Evolutionary conservation across 2,329 filamentous ascomycete species (phyloP), one percentile per base, ranked within the genome.

Genomic region (Bipolaris victoriae): DNA sequence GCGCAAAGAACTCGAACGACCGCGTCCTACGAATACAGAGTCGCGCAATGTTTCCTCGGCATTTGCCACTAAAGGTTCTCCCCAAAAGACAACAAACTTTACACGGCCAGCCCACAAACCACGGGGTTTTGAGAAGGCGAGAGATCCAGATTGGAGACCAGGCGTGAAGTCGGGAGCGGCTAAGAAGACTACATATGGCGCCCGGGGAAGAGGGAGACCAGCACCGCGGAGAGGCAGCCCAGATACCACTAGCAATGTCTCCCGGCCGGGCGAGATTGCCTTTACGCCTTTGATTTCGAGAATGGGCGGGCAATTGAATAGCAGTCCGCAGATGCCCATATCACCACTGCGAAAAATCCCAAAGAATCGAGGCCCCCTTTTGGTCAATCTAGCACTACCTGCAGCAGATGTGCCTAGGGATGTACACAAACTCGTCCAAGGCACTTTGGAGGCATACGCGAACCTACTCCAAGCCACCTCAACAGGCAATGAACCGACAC

Each of bases 101-200:
- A 68, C 69, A 16, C 69, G 68, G 7, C 61, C 62, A 0, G 61
- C 67, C 20, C 52, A 65, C 48, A 72, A 69, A 55, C 74, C 72
- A 26, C 65, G 70, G 33, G 68, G 70, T 41, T 71, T 74, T 49
- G 73, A 74, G 11, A 75, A 72, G 55, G 63, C 63, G 24, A 59
- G 49, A 43, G 74, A 77, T 50, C 75, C 74, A 7, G 75, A 77
- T 43, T 77, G 75, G 75, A 61, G 70, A 43, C 74, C 75, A 3
- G 63, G 59, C 39, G 52, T 57, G 16, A 73, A 69, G 46, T 47
- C 60, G 26, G 54, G 49, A 11, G 61, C 62, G 1, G 57, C 49
- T 15, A 77, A 72, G 57, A 72, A 67, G 57, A 74, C 72, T 49
- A 74, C 72, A 37, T 77, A 77, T 62, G 64, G 68, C 1, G 72